Conservation (phyloP, 495 filamentous ascomycete genomes). For the Aspergillus cristatus region DNA sequence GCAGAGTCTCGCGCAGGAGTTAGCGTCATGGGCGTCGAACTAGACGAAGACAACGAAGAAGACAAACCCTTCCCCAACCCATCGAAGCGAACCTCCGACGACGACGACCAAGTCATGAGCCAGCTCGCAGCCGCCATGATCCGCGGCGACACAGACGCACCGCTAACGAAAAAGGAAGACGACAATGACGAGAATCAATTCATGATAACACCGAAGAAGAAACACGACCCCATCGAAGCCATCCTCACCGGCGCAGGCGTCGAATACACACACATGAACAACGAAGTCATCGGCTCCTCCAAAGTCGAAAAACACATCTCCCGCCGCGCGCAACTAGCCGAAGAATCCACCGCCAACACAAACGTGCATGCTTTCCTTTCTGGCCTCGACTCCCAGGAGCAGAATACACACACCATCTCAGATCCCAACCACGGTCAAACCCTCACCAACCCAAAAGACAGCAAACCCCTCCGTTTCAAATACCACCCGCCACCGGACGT, state of each 20-base stretch:
- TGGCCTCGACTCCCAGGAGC: conserved; percentile 33
- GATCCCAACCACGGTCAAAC: background rate
- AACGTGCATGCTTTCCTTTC: conserved; percentile 21
- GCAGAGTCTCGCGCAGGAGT: conserved; percentile 87
- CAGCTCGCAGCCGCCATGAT: conserved; percentile 70
- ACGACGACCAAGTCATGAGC: conserved; percentile 60
- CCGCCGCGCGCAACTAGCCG: conserved; percentile 59
- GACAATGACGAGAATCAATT: background rate
- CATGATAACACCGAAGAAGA: conserved; percentile 24
- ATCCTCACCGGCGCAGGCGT: conserved; percentile 86
- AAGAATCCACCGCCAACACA: conserved; percentile 39
- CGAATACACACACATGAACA: conserved; percentile 93
- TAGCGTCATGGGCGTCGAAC: conserved; percentile 62
- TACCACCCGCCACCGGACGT: conserved; percentile 74
- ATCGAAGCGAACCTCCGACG: conserved; percentile 15
- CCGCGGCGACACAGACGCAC: conserved; percentile 38
- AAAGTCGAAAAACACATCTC: conserved; percentile 74
- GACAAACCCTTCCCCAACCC: conserved; percentile 7
- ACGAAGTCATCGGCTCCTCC: conserved; percentile 86
- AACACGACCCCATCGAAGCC: conserved; percentile 72
- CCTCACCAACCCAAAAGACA: too few species aligned
- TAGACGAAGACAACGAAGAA: conserved; percentile 50
- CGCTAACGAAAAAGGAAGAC: conserved; percentile 5
- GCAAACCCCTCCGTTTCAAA: conserved; percentile 40
- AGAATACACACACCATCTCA: background rate